Evolutionary conservation across 2,329 filamentous ascomycete genomes (phyloP).

Genomic region (Epichloe coenophiala): DNA sequence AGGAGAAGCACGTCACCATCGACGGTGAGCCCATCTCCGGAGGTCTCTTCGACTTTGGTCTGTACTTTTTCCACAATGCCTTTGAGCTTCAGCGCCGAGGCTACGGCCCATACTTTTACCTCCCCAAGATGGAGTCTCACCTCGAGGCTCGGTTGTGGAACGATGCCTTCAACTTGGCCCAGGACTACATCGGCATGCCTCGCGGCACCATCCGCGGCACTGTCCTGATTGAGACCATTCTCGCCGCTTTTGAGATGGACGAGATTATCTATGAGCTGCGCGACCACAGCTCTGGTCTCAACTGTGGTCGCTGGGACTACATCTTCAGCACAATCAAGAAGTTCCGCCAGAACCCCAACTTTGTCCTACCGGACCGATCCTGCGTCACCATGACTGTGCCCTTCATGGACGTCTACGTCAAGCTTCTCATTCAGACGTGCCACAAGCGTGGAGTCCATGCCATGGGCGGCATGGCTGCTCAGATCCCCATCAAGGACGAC

Average conservation of each 20-base stretch:
- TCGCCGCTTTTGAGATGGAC: constrained; percentile 98
- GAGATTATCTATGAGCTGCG: constrained; percentile 99
- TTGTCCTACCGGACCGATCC: constrained; percentile 83
- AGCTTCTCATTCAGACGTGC: constrained; percentile 95
- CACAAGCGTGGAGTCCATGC: constrained; percentile 94
- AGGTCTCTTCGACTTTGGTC: constrained; percentile 87
- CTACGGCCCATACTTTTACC: constrained; percentile 90
- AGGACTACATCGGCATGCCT: constrained; percentile 82
- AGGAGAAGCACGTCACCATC: constrained; percentile 95
- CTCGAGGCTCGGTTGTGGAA: constrained; percentile 97
- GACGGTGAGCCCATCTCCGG: constrained; percentile 92
- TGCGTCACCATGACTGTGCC: constrained; percentile 94
- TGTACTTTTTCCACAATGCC: constrained; percentile 99
- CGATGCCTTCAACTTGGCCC: constrained; percentile 88
- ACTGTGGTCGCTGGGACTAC: constrained; percentile 99
- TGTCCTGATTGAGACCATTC: constrained; percentile 94
- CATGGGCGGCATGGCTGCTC: constrained; percentile 97
- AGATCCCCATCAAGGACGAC: constrained; percentile 97
- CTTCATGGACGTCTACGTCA: constrained; percentile 95
- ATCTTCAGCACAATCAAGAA: constrained; percentile 99
- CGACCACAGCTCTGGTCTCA: constrained; percentile 89
- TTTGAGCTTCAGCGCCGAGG: constrained; percentile 74
- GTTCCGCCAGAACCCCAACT: constrained; percentile 88
- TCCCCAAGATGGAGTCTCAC: constrained; percentile 96
- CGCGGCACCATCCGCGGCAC: constrained; percentile 90